Percentiles rank a stretch among this genome's conserved stretches.
Evolutionary conservation across 257 asterid genomes (phyloP).

Genomic region (Striga asiatica): DNA sequence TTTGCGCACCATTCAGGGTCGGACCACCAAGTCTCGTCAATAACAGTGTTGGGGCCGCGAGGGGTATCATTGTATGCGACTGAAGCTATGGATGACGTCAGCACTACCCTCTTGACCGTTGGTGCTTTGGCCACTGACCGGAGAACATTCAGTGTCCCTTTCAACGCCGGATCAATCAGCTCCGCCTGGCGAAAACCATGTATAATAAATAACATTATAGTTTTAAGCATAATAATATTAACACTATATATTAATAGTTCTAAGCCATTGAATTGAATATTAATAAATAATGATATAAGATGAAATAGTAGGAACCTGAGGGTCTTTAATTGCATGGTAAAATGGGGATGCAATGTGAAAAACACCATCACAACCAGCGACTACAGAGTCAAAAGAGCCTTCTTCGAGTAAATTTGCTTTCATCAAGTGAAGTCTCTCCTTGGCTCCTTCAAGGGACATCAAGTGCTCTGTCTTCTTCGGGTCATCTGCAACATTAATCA

Average conservation of each 20-base stretch:
- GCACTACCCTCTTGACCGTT: slow-evolving; percentile 38
- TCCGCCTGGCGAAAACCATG: slow-evolving; percentile 26
- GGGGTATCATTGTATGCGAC: slow-evolving; percentile 40
- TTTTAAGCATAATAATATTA: no score
- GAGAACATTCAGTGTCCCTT: slow-evolving; percentile 64
- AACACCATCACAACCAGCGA: slow-evolving; percentile 1
- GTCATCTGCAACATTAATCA: neutral
- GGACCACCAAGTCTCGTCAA: slow-evolving; percentile 58
- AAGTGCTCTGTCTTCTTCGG: slow-evolving; percentile 1
- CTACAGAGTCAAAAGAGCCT: slow-evolving; percentile 1
- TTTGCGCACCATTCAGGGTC: slow-evolving; percentile 32
- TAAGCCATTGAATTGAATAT: no score
- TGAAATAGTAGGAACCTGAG: neutral
- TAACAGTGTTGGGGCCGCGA: slow-evolving; percentile 28
- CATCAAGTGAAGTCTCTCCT: slow-evolving; percentile 4
- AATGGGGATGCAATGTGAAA: slow-evolving; percentile 10
- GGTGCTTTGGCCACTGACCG: slow-evolving; percentile 44
- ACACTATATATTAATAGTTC: no score
- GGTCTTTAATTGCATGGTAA: neutral
- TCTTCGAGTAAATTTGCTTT: slow-evolving; percentile 4
- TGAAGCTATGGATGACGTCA: slow-evolving; percentile 58
- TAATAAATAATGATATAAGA: neutral
- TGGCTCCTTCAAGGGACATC: slow-evolving; percentile 1
- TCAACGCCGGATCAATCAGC: slow-evolving; percentile 54
- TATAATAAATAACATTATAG: no score